Conservation (phyloP, 2,329 filamentous ascomycete genomes). For the Fusarium setosum region DNA sequence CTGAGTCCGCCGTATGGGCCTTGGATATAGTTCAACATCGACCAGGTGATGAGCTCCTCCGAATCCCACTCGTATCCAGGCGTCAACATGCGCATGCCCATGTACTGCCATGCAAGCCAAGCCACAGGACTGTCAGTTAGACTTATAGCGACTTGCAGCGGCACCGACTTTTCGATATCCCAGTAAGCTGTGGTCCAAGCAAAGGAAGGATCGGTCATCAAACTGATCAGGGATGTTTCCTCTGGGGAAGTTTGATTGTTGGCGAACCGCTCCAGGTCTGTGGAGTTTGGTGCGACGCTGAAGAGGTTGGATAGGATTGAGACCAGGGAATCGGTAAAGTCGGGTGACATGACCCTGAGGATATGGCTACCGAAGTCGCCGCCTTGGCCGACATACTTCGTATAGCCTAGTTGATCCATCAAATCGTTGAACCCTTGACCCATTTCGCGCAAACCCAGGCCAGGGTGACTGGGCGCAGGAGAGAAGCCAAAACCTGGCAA, state of each 20-base stretch:
- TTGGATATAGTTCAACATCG: constrained; percentile 25
- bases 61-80: constrained; percentile 14
- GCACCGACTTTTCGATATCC: constrained; percentile 9
- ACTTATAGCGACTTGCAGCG: background rate
- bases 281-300: background rate
- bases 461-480: constrained; percentile 32
- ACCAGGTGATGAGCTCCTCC: constrained; percentile 22
- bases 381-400: constrained; percentile 46
- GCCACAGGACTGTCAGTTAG: constrained; percentile 22
- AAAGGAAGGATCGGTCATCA: background rate
- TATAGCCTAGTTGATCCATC: constrained; percentile 55
- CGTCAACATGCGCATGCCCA: constrained; percentile 9
- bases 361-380: constrained; percentile 45
- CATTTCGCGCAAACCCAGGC: constrained; percentile 45
- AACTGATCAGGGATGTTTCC: background rate
- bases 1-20: constrained; percentile 17
- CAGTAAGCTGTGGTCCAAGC: constrained; percentile 4
- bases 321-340: constrained; percentile 3
- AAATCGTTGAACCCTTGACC: constrained; percentile 49
- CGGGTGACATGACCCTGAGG: constrained; percentile 1
- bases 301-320: constrained; percentile 4
- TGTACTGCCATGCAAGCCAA: constrained; percentile 16
- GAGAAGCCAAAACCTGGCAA: constrained; percentile 59
- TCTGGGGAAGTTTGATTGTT: constrained; percentile 1
- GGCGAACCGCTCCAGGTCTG: constrained; percentile 4